Base-by-base conservation (phyloP, 2,329 filamentous ascomycete species). In the Colletotrichum aenigma region DNA sequence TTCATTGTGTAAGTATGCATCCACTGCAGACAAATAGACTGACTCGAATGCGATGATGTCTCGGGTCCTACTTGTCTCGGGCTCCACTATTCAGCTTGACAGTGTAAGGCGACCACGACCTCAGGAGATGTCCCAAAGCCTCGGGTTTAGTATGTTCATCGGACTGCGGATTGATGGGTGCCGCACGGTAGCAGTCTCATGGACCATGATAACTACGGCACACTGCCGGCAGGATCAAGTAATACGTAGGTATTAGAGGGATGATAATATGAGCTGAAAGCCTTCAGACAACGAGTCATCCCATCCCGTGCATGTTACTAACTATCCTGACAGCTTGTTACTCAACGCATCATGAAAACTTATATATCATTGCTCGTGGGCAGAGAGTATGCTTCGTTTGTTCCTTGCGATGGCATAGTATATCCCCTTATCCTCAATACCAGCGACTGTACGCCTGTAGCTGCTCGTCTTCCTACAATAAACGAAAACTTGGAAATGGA, bases 371-470 rank as follows among this genome's bases (percentile, higher is more conserved):
- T 52, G 3, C 6, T 7, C 43, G 13, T 13, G 6, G 0, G 43
- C n/a, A 52, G 43, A 13, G 4, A 12, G n/a, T 7, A 13, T 52
- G 43, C 43, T 4, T 4, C n/a, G 2, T 1, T 1, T 52, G 4
- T 1, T 7, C 7, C 6, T 52, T 13, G 43, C n/a, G 6, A 4
- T 21, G 10, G 13, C 10, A 21, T 6, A 52, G 6, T 10, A 21
- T 2, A 7, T 2, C 18, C 9, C 5, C 6, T n/a, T 8, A n/a
- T 1, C 0, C 18, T 48, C 18, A 12, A 48, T 0, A 0, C 3
- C 0, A 48, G 38, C 38, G 5, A 48, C 38, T n/a, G 3, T 21
- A 1, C 1, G 38, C 5, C 9, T n/a, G 10, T 10, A 24, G 12
- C 6, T 13, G 7, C 10, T 52, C 0, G 2, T 21, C n/a, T 21